Base-by-base conservation (phyloP, 2,329 filamentous ascomycete genomes). In the Volutella citrinella region DNA sequence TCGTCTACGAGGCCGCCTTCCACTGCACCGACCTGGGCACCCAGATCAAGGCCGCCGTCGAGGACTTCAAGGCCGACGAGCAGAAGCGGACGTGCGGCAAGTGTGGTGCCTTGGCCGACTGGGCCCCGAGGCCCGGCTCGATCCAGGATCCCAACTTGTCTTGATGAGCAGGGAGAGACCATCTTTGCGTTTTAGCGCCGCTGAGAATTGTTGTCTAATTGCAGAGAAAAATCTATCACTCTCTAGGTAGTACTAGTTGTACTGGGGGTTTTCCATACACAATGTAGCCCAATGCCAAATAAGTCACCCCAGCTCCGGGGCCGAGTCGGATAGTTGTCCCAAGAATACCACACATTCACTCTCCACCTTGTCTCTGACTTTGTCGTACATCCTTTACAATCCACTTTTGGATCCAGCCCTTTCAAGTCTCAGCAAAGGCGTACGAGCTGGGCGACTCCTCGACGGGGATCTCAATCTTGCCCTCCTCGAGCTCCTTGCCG, bases 21-120 rank as follows among this genome's bases (percentile, higher is more conserved):
- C 80, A 93, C 60, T 95, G 89, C 61, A 90, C 82, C 20, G 84
- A 97, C 66, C 66, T 97, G 45, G 91, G 91, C 14, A 91, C 84
- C 16, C 93, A 97, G 78, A 91, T 98, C 57, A 97, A 96, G 71
- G 78, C 78, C 32, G 90, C 87, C 7, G 91, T 97, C 22, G 80
- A 95, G 63, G 73, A 70, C 14, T 97, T 97, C 63, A 84, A 81
- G 62, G 73, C 60, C 3, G 79, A 65, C 42, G 74, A 80, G 36
- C 70, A 78, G 40, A 78, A 76, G 63, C 78, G 91, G 59, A 89
- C 66, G 38, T 98, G 93, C 63, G 70, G 71, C 48, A 74, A 70
- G 19, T 98, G 93, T 63, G 89, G 90, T 15, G 68, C 70, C 37
- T 49, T 95, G 50, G 88, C 88, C 18, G 80, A 88, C 57, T 78